Base-by-base conservation (phyloP, 2,329 filamentous ascomycete genomes). In the Botrytis deweyae region DNA sequence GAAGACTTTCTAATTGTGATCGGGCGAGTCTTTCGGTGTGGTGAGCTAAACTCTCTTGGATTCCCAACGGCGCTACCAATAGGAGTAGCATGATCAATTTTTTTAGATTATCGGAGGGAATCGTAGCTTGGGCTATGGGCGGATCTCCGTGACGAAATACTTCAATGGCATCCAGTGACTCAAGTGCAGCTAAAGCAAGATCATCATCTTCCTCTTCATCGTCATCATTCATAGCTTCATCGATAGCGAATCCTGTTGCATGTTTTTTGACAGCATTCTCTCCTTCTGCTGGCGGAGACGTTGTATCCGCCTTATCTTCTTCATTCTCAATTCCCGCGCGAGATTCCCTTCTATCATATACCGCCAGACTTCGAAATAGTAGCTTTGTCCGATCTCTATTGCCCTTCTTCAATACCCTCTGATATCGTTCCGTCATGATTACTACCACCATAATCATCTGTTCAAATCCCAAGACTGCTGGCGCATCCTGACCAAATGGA, bases 31-130 rank as follows among this genome's bases (percentile, higher is more conserved):
- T 85, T 36, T 85, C 84, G 1, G 88, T 86, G 77, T 92, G 89
- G 44, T 85, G 84, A 1, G 91, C 88, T 22, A 94, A 81, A 72
- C 86, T 89, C 80, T 93, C 90, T 78, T 92, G 90, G 0, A 88
- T 83, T 65, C 87, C 86, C 8, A 94, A 82, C 0, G 92, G 91
- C 1, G 92, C 89, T 52, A 89, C 84, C 14, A 94, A 83, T 1
- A 94, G 84, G 20, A 94, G 84, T 6, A 94, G 84, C 87, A 93
- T 91, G 44, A 94, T 82, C 12, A 94, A 83, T 78, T 89, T 91
- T 63, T 90, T 87, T 73, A 93, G 88, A 79, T 93, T 93, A 79
- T 94, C 91, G 0, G 89, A 88, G 0, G 92, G 92, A 69, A 94
- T 92, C 76, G 92, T 89, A 44, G 91, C 89, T n/a, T 88, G 87